Conservation (phyloP, 1,284 basidiomycete species). For the Irpex sp. region DNA sequence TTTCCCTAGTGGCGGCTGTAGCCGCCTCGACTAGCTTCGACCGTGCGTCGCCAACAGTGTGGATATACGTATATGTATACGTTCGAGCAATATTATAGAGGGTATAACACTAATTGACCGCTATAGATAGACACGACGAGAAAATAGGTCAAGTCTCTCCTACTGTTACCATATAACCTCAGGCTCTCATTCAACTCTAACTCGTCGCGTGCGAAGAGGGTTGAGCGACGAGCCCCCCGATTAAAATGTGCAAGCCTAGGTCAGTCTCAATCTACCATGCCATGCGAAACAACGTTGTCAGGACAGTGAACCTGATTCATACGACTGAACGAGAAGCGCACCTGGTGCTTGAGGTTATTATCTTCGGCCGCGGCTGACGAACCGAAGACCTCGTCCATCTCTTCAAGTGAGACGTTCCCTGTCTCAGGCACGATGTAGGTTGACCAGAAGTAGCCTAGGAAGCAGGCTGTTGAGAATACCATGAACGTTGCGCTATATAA, state of each 20-base stretch:
- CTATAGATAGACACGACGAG: too few relatives aligned
- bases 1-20: too few relatives aligned
- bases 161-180: too few relatives aligned
- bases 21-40: too few relatives aligned
- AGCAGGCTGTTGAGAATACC: conserved; percentile 73
- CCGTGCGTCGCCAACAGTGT: too few relatives aligned
- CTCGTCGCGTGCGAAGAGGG: neutral
- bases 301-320: neutral
- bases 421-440: conserved; percentile 81
- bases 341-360: conserved; percentile 53
- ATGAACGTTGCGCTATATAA: conserved; percentile 68
- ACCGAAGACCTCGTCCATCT: conserved; percentile 77
- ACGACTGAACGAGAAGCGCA: conserved; percentile 24
- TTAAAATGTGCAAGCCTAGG: neutral
- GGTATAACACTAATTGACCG: too few relatives aligned
- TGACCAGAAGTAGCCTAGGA: conserved; percentile 74
- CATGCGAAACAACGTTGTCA: too few relatives aligned
- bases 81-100: neutral
- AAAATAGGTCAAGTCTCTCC: too few relatives aligned
- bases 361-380: conserved; percentile 68
- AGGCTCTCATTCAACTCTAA: neutral
- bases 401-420: conserved; percentile 79
- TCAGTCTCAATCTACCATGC: neutral
- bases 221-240: neutral
- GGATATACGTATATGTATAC: too few relatives aligned